Base-by-base conservation (phyloP, 495 filamentous ascomycete species). In the Talaromyces ruber region DNA sequence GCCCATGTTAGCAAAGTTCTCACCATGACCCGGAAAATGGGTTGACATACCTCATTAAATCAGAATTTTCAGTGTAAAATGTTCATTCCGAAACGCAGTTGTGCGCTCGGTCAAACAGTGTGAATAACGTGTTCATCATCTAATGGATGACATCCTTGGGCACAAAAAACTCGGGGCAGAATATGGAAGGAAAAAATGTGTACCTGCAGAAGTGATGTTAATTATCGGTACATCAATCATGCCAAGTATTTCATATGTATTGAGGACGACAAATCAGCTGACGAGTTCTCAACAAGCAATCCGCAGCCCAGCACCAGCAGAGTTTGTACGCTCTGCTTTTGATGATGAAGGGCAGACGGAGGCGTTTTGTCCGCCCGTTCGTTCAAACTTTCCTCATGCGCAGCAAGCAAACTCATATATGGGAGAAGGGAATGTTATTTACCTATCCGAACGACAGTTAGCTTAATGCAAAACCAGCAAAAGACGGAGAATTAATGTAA, bases 251-350 rank as follows among this genome's bases (percentile, higher is more conserved):
- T 53, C 29, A 16, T 37, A 28, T 30, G n/a, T 37, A 22, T 14
- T 57, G 62, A 47, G 65, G 64, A 68, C 72, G 73, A 74, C 79
- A 73, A 75, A 82, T 97, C 92, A 96, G 92, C 73, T 90, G 88
- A 95, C 91, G 92, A 94, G 77, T 82, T 95, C 86, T 97, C 92
- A 97, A 88, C 92, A 96, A 93, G 87, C 88, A 89, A 78, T 84
- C 86, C 86, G 81, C 76, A 68, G 67, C 70, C 71, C 71, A 77
- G 77, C 80, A 83, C 76, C 80, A 86, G 84, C 88, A 86, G 84
- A 86, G 86, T 87, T 93, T 96, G 91, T 93, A 95, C 88, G 84
- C 86, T 84, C 81, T 81, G 80, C 85, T 85, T 81, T 78, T 75
- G 72, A 77, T 85, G 83, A 79, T 79, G 75, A 74, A 73, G 78